Evolutionary conservation across 495 filamentous ascomycete genomes (phyloP).

Genomic region (Podospora pseudopauciseta): DNA sequence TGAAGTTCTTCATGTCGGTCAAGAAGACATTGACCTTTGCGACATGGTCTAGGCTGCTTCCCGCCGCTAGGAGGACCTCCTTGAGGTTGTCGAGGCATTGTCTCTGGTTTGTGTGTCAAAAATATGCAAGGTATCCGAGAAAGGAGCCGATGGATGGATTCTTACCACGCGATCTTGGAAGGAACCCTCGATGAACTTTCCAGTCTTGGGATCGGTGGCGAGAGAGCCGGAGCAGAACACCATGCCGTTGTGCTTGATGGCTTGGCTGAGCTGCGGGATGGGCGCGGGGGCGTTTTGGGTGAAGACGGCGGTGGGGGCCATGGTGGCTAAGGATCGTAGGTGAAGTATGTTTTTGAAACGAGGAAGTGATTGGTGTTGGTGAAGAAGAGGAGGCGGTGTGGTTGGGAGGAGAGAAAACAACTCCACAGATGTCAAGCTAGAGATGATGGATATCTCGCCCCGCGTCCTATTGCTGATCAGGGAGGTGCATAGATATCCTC

Average conservation of each 20-base stretch:
- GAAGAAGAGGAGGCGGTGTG: not conserved
- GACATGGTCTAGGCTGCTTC: conserved; percentile 55
- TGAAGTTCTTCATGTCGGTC: conserved; percentile 63
- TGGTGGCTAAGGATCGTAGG: not conserved
- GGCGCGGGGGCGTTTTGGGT: conserved; percentile 53
- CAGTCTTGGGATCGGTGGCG: conserved; percentile 49
- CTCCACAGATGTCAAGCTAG: not conserved
- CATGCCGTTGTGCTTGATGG: conserved; percentile 54
- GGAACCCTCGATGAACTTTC: conserved; percentile 47
- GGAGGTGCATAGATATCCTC: not conserved
- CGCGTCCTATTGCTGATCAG: not conserved
- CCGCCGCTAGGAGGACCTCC: conserved; percentile 57
- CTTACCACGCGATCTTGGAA: conserved; percentile 54
- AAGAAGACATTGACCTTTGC: conserved; percentile 68
- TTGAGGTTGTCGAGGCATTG: conserved; percentile 59
- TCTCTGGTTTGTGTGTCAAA: conserved; percentile 22
- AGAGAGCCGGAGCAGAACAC: conserved; percentile 57
- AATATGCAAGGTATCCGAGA: not conserved
- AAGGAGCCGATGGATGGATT: not conserved
- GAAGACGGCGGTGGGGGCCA: conserved; percentile 35
- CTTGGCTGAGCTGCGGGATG: conserved; percentile 55
- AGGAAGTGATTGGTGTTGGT: not conserved
- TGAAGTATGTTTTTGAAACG: not conserved
- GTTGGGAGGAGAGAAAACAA: not conserved
- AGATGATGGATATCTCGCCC: not conserved